phyloP scores from a whole-genome alignment of 176 grass and related monocot genomes.

The Zizania latifolia region DNA sequence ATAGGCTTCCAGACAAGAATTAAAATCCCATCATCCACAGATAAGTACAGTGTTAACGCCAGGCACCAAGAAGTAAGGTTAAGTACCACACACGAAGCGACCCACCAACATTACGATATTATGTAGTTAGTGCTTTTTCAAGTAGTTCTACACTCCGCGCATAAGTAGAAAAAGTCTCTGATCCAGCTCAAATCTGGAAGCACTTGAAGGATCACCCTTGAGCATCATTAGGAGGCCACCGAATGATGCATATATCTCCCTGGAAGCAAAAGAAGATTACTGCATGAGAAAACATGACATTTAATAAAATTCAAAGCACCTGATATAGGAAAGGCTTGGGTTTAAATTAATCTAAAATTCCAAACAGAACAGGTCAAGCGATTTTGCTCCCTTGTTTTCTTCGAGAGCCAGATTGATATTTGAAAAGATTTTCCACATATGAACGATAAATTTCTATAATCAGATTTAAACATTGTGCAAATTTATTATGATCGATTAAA shows the following conservation, averaged over 20 bases:
- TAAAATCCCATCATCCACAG: background rate
- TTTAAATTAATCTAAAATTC: background rate
- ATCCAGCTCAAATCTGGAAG: conserved; percentile 40
- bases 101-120: background rate
- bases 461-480: background rate
- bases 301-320: background rate
- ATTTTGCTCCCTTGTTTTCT: background rate
- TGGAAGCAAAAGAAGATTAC: background rate
- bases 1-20: background rate
- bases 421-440: background rate
- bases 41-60: background rate
- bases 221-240: conserved; percentile 53
- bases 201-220: conserved; percentile 41
- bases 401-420: background rate
- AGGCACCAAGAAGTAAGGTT: background rate
- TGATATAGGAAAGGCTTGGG: background rate
- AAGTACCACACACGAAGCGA: background rate
- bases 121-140: background rate
- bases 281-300: conserved; percentile 4
- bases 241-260: conserved; percentile 56
- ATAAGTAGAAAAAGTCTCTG: conserved; percentile 59
- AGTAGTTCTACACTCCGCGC: conserved; percentile 33
- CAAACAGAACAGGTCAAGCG: background rate
- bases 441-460: background rate
- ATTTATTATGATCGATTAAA: background rate